Evolutionary conservation across 129 eudicot species (phyloP).

Genomic region (Flaveria ramosissima): DNA sequence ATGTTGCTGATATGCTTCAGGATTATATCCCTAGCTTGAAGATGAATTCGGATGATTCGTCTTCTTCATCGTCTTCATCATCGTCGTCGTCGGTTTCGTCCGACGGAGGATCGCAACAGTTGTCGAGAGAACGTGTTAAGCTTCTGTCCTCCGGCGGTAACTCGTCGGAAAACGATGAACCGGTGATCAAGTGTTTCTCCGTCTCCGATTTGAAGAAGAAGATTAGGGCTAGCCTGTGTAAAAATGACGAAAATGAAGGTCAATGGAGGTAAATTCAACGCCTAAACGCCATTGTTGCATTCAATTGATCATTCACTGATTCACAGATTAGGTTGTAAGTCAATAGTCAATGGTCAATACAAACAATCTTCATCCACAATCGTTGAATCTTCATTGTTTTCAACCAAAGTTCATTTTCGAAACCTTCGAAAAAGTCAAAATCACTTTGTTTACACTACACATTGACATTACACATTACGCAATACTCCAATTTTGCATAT

Average conservation of each 20-base stretch:
- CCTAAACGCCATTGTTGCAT: constrained; percentile 16
- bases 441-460: constrained; percentile 19
- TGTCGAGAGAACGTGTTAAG: constrained; percentile 61
- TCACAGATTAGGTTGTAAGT: too few relatives aligned
- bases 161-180: constrained; percentile 48
- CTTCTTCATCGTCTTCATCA: constrained; percentile 30
- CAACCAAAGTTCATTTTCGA: constrained; percentile 18
- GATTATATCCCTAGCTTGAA: constrained; percentile 86
- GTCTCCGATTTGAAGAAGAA: constrained; percentile 97
- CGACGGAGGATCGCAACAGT: constrained; percentile 55
- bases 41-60: constrained; percentile 58
- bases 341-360: constrained; percentile 23
- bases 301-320: neutral
- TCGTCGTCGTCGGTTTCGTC: constrained; percentile 52
- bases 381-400: constrained; percentile 26
- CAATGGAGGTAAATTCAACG: constrained; percentile 80
- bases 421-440: constrained; percentile 18
- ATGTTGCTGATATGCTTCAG: constrained; percentile 94
- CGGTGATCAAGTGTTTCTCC: constrained; percentile 78
- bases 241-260: constrained; percentile 68
- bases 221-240: constrained; percentile 61
- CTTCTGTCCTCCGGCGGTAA: constrained; percentile 50
- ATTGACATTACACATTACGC: too few relatives aligned
- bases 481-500: neutral
- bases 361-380: constrained; percentile 27